These are phyloP conservation scores for Brassica balearica DNA, from an alignment of 441 rosid species.

Conservation along the genomic window DNA sequence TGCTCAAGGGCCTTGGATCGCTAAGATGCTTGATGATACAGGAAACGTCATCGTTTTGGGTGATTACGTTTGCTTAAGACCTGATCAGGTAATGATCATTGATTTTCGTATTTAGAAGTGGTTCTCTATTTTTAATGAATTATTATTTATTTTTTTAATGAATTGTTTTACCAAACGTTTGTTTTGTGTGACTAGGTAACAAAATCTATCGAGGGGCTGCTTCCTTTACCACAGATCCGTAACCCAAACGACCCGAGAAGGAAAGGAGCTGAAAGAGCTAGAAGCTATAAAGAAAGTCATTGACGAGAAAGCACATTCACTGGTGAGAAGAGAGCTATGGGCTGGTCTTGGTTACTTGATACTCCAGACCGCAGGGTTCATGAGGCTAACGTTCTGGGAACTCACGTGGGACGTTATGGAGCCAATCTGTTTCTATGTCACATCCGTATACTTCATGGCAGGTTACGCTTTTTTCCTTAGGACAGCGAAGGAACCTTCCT, in stretches of 20 bases:
- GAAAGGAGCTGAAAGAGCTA: conserved; percentile 62
- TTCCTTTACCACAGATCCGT: conserved; percentile 56
- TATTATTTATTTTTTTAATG: background rate
- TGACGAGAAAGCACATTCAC: conserved; percentile 59
- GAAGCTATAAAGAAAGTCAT: conserved; percentile 62
- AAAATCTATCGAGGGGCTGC: conserved; percentile 68
- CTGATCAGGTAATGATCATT: conserved; percentile 47
- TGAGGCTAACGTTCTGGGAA: conserved; percentile 99
- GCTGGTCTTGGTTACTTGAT: conserved; percentile 70
- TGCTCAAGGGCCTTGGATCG: conserved; percentile 55
- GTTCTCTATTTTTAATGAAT: background rate
- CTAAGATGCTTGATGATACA: conserved; percentile 72
- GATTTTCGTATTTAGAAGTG: background rate
- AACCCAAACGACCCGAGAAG: conserved; percentile 61
- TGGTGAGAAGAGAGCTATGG: conserved; percentile 78
- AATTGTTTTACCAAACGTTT: conserved; percentile 44
- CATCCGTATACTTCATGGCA: conserved; percentile 72
- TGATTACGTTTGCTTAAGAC: conserved; percentile 63
- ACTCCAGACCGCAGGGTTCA: conserved; percentile 78
- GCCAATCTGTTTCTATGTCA: conserved; percentile 86
- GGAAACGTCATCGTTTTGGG: conserved; percentile 82
- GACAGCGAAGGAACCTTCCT: conserved; percentile 89
- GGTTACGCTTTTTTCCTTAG: conserved; percentile 81
- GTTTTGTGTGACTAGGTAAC: conserved; percentile 62
- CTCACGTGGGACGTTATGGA: conserved; percentile 99